Base-by-base conservation (phyloP, 1,139 yeast species). In the Protomyces macrosporus region DNA sequence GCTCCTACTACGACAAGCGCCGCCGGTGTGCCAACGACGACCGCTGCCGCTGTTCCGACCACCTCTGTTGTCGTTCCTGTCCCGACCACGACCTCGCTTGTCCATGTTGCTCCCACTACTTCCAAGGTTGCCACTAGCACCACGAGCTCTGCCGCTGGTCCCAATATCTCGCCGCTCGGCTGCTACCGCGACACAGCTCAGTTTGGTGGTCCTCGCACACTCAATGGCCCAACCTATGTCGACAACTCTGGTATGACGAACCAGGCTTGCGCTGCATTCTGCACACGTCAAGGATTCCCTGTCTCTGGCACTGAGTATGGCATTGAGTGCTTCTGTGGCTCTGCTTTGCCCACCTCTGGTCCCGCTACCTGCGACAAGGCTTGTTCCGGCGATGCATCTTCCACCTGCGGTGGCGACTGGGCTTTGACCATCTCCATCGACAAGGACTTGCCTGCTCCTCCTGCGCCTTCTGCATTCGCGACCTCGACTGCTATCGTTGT, bases 251-350 rank as follows among this genome's bases (percentile, higher is more conserved):
- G 56, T 40, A 50, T 58, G 63, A 58, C 63, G 10, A 52, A 52
- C 45, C 55, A 58, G 14, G 53, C 53, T 16, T 58, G 63, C 36
- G 45, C 63, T 3, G 12, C 50, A 23, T 58, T 58, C 56, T 58
- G 63, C 45, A 58, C 55, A 12, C 9, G 40, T 7, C 35, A 58
- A 39, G 42, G 56, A 3, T 58, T 51, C 45, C 33, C 36, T 12
- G 39, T 50, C 42, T 40, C 56, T 23, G 63, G 56, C 23, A 58
- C 63, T 10, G 63, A 58, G 48, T 58, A 58, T 37, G 56, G 51
- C 3, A 32, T 39, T 6, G 51, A 58, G 48, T 58, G 63, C 16
- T 58, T 33, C 55, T 58, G 63, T 35, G 53, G 52, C 52, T 32
- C 40, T 16, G 53, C 32, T 10, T 50, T 50, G 10, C 55, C 56